Conservation (phyloP, 1,139 yeast genomes). For the Geotrichum phurueaensis region DNA sequence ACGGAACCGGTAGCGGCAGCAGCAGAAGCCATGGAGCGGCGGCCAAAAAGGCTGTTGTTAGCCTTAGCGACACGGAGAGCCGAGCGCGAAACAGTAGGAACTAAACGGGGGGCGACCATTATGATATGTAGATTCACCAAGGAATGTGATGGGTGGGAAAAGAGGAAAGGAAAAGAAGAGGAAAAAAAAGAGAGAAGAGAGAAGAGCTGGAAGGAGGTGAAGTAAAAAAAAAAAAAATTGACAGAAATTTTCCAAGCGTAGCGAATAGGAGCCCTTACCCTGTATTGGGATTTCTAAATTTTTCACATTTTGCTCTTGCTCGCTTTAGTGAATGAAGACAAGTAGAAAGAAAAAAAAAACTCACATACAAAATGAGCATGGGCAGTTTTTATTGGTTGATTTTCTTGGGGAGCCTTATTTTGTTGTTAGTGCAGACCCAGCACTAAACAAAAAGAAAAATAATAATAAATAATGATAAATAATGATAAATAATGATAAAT, state of each 20-base stretch:
- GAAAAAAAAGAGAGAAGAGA: not conserved
- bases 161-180: constrained; percentile 1
- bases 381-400: not conserved
- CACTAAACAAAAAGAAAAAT: too few relatives aligned
- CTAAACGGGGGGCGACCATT: constrained; percentile 71
- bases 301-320: not conserved
- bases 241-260: constrained; percentile 1
- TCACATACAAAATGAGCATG: not conserved
- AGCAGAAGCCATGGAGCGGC: constrained; percentile 85
- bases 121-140: constrained; percentile 19
- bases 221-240: constrained; percentile 1
- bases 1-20: constrained; percentile 82
- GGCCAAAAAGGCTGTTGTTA: constrained; percentile 52
- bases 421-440: not conserved
- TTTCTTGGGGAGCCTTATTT: not conserved
- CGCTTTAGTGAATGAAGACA: not conserved
- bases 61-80: constrained; percentile 89
- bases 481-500: not conserved
- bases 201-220: constrained; percentile 7
- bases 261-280: constrained; percentile 6
- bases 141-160: constrained; percentile 11
- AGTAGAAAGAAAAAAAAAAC: not conserved
- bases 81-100: constrained; percentile 82
- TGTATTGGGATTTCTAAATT: constrained; percentile 2
- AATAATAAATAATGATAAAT: not conserved